Evolutionary conservation across 2,329 filamentous ascomycete species (phyloP), one percentile per base, ranked within the genome.

Genomic region (Fusarium protoensiforme): DNA sequence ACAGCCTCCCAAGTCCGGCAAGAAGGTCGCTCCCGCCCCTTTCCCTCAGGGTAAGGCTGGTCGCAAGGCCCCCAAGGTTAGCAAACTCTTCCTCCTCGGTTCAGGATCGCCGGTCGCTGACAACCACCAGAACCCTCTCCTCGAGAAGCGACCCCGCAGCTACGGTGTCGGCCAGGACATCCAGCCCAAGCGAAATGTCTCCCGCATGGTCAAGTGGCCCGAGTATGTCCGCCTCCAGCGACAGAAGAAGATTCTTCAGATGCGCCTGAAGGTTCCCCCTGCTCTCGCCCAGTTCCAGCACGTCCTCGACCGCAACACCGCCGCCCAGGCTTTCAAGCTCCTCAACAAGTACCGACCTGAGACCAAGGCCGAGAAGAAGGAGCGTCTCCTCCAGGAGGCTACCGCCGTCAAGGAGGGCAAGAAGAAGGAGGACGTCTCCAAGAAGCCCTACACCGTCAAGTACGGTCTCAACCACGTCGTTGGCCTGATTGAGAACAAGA

Each of bases 281-380:
- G 93, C 96, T 80, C 95, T 99, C 81, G 92, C 96, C 80, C 96
- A 99, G 90, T 99, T 98, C 93, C 92, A 95, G 89, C 93, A 96
- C 87, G 95, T 97, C 80, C 93, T 98, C 81, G 94, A 97, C 91
- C 93, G 94, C 88, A 97, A 97, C 91, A 94, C 96, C 78, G 97
- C 97, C 80, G 94, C 95, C 81, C 96, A 98, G 90, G 90, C 94
- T 78, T 96, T 99, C 91, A 98, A 98, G 92, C 93, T 99, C 84
- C 94, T 99, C 84, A 97, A 98, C 94, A 99, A 99, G 92, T 99
- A 99, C 93, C 95, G 96, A 82, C 96, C 96, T 79, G 96, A 99
- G 92, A 97, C 94, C 87, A 98, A 98, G 92, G 89, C 90, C 81
- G 96, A 98, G 93, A 99, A 99, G 94, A 99, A 98, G 92, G 97